phyloP scores from a whole-genome alignment of 768 basidiomycete genomes.

The Mycena pura region DNA sequence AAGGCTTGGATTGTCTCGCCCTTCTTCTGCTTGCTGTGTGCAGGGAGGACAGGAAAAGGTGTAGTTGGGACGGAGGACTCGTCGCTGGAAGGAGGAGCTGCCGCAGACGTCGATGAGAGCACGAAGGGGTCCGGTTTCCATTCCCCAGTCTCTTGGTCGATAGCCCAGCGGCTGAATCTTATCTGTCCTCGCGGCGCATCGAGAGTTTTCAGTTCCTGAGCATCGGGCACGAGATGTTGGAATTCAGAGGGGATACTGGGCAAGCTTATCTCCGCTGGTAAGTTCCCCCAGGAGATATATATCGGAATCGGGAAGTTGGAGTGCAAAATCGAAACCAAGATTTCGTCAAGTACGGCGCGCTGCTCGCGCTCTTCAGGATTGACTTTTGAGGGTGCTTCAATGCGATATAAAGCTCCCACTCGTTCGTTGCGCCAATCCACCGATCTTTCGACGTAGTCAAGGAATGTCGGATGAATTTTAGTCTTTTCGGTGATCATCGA shows the following conservation, averaged over 20 bases:
- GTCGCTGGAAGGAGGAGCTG: too few relatives aligned
- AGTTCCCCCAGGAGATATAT: neutral
- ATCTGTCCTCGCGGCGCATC: neutral
- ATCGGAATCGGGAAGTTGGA: neutral
- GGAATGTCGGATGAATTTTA: neutral
- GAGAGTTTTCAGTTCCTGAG: neutral
- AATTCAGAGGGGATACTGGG: neutral
- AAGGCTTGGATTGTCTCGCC: slow-evolving; percentile 2
- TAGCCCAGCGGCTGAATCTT: neutral
- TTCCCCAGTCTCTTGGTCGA: neutral
- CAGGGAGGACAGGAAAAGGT: slow-evolving; percentile 1
- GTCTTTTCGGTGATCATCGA: neutral
- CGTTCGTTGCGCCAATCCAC: neutral
- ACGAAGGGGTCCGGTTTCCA: neutral
- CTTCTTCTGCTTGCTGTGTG: neutral
- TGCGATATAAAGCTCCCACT: neutral
- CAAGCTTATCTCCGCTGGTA: neutral
- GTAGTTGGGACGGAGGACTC: neutral
- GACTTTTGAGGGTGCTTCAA: neutral
- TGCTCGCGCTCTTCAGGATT: neutral
- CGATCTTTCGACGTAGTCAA: neutral
- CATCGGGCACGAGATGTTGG: neutral
- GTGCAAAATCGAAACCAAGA: neutral
- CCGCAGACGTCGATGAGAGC: too few relatives aligned
- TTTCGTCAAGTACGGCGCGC: neutral